phyloP scores from a whole-genome alignment of 192 early-diverging fungal genomes.

The Spizellomyces punctatus region DNA sequence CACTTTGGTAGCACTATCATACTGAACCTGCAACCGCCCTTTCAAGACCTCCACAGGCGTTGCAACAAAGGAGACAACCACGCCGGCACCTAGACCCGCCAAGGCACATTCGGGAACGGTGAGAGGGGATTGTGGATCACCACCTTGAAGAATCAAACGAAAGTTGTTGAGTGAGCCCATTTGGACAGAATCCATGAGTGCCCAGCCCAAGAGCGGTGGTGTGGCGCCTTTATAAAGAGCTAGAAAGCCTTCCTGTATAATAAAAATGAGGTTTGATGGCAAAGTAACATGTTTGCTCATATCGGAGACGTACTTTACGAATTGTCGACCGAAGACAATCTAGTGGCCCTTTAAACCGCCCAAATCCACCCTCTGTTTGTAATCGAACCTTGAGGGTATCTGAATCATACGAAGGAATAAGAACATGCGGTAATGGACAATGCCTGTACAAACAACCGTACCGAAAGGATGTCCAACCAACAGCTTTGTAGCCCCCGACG shows the following conservation, averaged over 20 bases:
- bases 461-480: conserved; percentile 50
- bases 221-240: conserved; percentile 94
- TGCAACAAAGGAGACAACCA: conserved; percentile 80
- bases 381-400: conserved; percentile 54
- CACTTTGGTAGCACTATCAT: conserved; percentile 58
- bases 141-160: conserved; percentile 65
- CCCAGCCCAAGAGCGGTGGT: conserved; percentile 90
- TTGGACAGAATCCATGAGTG: conserved; percentile 76
- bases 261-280: not conserved
- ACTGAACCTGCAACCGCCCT: conserved; percentile 90
- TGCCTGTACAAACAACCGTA: not conserved
- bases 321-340: conserved; percentile 84
- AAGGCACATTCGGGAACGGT: conserved; percentile 72
- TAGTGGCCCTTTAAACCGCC: conserved; percentile 62
- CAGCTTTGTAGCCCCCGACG: conserved; percentile 44
- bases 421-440: conserved; percentile 8
- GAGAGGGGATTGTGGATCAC: conserved; percentile 48
- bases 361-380: conserved; percentile 50
- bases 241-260: conserved; percentile 45
- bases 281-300: not conserved
- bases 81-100: conserved; percentile 87
- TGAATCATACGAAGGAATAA: not conserved
- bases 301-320: conserved; percentile 72
- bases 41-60: conserved; percentile 96
- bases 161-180: conserved; percentile 86